Percentiles rank a stretch among this genome's conserved stretches.
Evolutionary conservation across 306 rosid species (phyloP).

Genomic region (Pterocarpus santalinus): DNA sequence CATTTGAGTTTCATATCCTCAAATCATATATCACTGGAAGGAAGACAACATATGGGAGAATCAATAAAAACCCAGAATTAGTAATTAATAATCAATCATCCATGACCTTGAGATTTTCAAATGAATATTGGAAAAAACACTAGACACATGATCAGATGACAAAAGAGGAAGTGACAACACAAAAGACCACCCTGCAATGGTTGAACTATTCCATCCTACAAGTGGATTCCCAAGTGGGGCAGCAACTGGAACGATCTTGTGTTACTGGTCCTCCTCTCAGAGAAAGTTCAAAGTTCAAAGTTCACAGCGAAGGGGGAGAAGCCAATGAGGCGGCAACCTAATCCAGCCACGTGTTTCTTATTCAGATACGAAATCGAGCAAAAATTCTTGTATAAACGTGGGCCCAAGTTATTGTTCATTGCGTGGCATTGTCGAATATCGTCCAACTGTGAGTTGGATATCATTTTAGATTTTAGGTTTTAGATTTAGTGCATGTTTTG

Average conservation of each 20-base stretch:
- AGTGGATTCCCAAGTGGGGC: constrained; percentile 90
- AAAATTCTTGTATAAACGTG: background rate
- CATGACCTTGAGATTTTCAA: constrained; percentile 5
- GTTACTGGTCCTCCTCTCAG: background rate
- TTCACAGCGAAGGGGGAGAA: background rate
- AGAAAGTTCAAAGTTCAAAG: background rate
- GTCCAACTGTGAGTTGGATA: no score
- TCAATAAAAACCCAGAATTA: background rate
- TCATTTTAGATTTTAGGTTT: no score
- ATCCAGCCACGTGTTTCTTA: constrained; percentile 22
- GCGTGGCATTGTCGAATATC: no score
- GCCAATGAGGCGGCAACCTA: background rate
- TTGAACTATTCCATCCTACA: constrained; percentile 97
- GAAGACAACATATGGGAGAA: background rate
- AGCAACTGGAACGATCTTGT: constrained; percentile 72
- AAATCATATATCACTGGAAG: background rate
- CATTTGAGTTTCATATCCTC: constrained; percentile 14
- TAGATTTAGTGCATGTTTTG: no score
- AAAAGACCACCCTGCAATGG: constrained; percentile 77
- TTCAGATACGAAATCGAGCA: background rate
- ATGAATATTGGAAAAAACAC: background rate
- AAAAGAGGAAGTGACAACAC: background rate
- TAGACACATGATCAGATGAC: background rate
- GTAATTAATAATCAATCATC: background rate
- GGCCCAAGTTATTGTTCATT: no score